Evolutionary conservation across 2,329 filamentous ascomycete genomes (phyloP).

Genomic region (Xylaria polymorpha): DNA sequence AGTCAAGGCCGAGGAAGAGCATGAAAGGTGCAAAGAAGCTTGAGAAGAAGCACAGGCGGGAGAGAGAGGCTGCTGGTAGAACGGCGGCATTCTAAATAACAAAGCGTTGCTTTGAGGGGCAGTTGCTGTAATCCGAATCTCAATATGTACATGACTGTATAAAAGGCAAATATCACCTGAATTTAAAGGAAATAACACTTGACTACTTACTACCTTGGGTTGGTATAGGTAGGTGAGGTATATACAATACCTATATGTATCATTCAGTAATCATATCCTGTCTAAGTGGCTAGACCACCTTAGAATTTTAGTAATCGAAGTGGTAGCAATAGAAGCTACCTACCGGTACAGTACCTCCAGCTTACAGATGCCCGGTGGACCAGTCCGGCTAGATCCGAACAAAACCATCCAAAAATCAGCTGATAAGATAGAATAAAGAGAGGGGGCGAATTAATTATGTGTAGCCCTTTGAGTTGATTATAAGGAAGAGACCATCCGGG

Average conservation of each 20-base stretch:
- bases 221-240: not conserved
- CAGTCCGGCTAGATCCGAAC: constrained; percentile 14
- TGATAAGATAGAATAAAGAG: constrained; percentile 10
- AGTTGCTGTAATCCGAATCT: constrained; percentile 7
- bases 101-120: not conserved
- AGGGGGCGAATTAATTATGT: not conserved
- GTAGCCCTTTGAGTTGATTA: not conserved
- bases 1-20: constrained; percentile 71
- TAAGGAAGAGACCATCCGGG: not conserved
- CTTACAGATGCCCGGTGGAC: constrained; percentile 3
- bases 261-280: not conserved
- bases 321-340: not conserved
- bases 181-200: not conserved
- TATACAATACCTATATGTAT: not conserved
- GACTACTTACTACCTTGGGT: not conserved
- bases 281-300: not conserved
- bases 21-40: constrained; percentile 73
- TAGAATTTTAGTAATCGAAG: constrained; percentile 2
- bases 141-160: constrained; percentile 16
- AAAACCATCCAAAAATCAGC: constrained; percentile 1
- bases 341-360: no score
- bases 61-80: constrained; percentile 28
- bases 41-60: constrained; percentile 56
- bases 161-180: not conserved
- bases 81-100: not conserved